Evolutionary conservation across 2,329 filamentous ascomycete genomes (phyloP).

Genomic region (Rutstroemia sp.): DNA sequence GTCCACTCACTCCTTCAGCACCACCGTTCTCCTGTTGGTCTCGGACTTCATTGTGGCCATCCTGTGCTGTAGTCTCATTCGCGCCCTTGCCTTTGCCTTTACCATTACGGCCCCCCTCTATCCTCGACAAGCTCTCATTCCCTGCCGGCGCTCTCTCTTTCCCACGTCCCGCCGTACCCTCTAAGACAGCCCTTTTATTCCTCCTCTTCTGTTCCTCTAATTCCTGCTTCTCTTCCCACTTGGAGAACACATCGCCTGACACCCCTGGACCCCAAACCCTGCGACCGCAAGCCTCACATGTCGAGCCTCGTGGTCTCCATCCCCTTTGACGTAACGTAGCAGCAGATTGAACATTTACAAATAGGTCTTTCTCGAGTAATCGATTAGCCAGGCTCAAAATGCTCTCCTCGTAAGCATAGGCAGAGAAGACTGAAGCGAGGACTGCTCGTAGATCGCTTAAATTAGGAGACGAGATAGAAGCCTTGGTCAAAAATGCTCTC

Average conservation of each 20-base stretch:
- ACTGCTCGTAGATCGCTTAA: constrained; percentile 81
- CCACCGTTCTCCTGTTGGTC: constrained; percentile 23
- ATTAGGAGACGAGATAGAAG: constrained; percentile 74
- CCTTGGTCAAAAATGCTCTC: constrained; percentile 78
- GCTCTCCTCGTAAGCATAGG: constrained; percentile 91
- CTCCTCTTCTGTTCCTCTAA: constrained; percentile 37
- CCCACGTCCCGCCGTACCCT: constrained; percentile 30
- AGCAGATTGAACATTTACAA: constrained; percentile 71
- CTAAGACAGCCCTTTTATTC: constrained; percentile 28
- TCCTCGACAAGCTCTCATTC: constrained; percentile 22
- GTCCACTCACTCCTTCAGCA: constrained; percentile 30
- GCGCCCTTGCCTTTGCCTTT: constrained; percentile 28
- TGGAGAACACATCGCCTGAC: constrained; percentile 67
- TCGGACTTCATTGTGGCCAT: constrained; percentile 27
- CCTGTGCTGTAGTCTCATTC: constrained; percentile 33
- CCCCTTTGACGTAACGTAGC: constrained; percentile 71
- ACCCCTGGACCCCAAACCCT: constrained; percentile 87
- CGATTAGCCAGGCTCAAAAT: constrained; percentile 79
- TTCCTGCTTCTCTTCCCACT: constrained; percentile 63
- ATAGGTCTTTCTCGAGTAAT: constrained; percentile 82
- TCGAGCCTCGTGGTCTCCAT: constrained; percentile 81
- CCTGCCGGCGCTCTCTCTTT: constrained; percentile 34
- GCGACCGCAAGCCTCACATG: constrained; percentile 78
- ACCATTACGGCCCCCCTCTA: constrained; percentile 13
- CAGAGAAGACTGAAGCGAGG: constrained; percentile 82